Conservation (phyloP, 176 grass and related monocot genomes). For the Thalia dealbata region DNA sequence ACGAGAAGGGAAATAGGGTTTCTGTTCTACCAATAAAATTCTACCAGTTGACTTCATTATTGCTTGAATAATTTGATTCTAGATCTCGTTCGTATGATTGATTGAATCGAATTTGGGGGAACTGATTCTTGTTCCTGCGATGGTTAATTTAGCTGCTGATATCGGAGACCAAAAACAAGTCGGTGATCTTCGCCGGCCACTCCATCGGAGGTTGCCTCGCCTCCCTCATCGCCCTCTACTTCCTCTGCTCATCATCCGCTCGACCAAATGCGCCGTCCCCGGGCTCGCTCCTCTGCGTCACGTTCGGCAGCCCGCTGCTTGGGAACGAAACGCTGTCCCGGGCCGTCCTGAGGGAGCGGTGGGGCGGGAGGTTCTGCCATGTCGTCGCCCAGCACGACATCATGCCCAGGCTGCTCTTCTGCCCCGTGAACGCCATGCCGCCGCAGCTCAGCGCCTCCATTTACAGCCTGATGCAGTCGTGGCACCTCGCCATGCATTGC, state of each 20-base stretch:
- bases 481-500: constrained; percentile 13
- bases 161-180: constrained; percentile 55
- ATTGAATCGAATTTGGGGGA: neutral
- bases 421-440: constrained; percentile 35
- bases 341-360: constrained; percentile 61
- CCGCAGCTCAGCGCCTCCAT: constrained; percentile 14
- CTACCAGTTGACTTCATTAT: too few species aligned
- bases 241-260: constrained; percentile 52
- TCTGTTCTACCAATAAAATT: too few species aligned
- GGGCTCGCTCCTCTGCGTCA: constrained; percentile 54
- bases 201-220: constrained; percentile 64
- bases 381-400: constrained; percentile 67
- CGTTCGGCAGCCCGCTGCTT: constrained; percentile 64
- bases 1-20: too few species aligned
- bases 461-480: constrained; percentile 36
- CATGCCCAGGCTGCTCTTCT: constrained; percentile 72
- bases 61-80: too few species aligned
- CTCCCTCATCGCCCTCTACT: constrained; percentile 50
- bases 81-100: neutral
- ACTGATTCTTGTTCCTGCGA: neutral
- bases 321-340: constrained; percentile 60
- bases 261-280: constrained; percentile 19
- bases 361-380: constrained; percentile 70
- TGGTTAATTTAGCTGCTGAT: constrained; percentile 40
- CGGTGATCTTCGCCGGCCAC: constrained; percentile 82